Percentiles rank a stretch among this genome's conserved stretches.
phyloP scores from a whole-genome alignment of 495 filamentous ascomycete species.

The Lentithecium fluviatile region DNA sequence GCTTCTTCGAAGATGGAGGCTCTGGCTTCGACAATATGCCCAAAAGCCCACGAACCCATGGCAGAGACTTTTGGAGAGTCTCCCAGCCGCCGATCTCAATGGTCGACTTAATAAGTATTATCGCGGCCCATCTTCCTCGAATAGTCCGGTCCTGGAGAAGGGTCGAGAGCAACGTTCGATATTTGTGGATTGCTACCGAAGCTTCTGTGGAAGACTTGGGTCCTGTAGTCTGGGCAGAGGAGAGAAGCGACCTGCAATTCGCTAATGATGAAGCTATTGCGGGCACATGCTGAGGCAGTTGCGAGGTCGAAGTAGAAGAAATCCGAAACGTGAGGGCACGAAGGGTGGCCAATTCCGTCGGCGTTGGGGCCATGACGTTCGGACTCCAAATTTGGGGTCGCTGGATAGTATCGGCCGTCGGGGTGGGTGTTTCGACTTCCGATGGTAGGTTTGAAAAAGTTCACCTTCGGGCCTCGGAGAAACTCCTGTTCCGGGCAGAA shows the following conservation, averaged over 20 bases:
- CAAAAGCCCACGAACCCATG: constrained; percentile 72
- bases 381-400: not conserved
- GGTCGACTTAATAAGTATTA: constrained; percentile 73
- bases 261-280: constrained; percentile 35
- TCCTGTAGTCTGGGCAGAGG: constrained; percentile 35
- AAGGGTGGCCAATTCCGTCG: constrained; percentile 27
- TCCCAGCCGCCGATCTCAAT: constrained; percentile 81
- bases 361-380: constrained; percentile 10
- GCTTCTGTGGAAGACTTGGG: constrained; percentile 59
- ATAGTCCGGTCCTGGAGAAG: constrained; percentile 69
- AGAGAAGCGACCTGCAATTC: constrained; percentile 40
- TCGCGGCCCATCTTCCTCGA: constrained; percentile 72
- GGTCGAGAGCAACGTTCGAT: constrained; percentile 72
- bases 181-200: constrained; percentile 67
- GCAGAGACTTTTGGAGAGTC: constrained; percentile 62
- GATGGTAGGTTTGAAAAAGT: not conserved
- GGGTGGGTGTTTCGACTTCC: too few relatives aligned
- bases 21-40: constrained; percentile 70
- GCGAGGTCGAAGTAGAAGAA: constrained; percentile 37
- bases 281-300: constrained; percentile 39
- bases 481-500: not conserved
- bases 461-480: not conserved
- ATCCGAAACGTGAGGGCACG: constrained; percentile 41
- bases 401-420: too few relatives aligned
- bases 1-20: constrained; percentile 65